Evolutionary conservation across 345 rosid species (phyloP), one percentile per base, ranked within the genome.

Genomic region (Aquilaria malaccensis): DNA sequence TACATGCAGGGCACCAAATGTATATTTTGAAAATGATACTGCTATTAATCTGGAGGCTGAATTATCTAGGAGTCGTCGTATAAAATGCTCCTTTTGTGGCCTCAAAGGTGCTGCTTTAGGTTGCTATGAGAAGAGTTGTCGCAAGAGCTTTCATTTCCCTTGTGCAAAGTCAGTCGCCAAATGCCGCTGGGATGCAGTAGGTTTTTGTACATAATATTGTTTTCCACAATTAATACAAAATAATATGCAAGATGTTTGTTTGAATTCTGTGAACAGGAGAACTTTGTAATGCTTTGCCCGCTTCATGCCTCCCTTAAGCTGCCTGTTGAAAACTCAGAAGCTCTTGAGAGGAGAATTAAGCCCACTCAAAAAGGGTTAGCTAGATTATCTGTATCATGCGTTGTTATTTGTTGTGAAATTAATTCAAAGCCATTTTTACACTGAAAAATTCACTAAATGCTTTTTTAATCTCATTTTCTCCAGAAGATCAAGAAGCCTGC

Each of bases 31-130:
- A 67, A 75, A 76, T 66, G 85, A 76, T 12, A 76, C 68, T 59
- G 93, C 79, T 61, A 75, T 90, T 67, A 88, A 94, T 71, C 97
- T 94, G 43, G 89, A 85, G 70, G 86, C 78, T 71, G 99, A 94
- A 73, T 53, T 94, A 70, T 76, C 85, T 63, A 88, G 99, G 80
- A 86, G 96, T 64, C 69, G 70, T 59, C 83, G 84, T 74, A 88
- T 94, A 53, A 83, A 66, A 67, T 94, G 97, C 69, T 72, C 84
- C 72, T 75, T 81, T 66, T 94, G 99, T 63, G 91, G 88, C 47
- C 80, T 81, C 69, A 94, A 90, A 78, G 97, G 99, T 49, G 99
- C 99, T 60, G 90, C 95, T 22, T 88, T 94, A 65, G 97, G 99
- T 45, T 90, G 99, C 77, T 94, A 80, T 74, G 92, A 84, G 70